Conservation (phyloP, 2,329 filamentous ascomycete genomes). For the Xylariaceae sp. region DNA sequence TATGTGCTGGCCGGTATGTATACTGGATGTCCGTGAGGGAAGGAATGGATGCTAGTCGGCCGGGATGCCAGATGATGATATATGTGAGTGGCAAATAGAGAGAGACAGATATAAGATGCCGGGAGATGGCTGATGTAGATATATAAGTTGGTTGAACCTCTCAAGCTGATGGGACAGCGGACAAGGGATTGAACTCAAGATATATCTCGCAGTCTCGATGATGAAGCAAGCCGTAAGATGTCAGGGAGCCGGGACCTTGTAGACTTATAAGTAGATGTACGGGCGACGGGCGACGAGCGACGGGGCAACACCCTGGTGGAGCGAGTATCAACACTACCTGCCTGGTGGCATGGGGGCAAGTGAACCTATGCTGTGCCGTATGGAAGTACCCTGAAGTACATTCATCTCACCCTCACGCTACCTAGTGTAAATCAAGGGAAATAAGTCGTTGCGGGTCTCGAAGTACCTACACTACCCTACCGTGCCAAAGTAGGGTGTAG, state of each 20-base stretch:
- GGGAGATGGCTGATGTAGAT: conserved; percentile 18
- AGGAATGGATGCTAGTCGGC: conserved; percentile 3
- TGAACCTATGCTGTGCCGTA: conserved; percentile 26
- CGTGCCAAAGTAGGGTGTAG: background rate
- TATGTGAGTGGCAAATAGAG: conserved; percentile 1
- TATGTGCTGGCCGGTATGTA: conserved; percentile 6
- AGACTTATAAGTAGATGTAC: conserved; percentile 27
- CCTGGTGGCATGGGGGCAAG: conserved; percentile 21
- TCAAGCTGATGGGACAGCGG: conserved; percentile 24
- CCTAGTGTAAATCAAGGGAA: conserved; percentile 18
- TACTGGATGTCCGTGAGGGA: background rate
- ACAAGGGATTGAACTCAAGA: conserved; percentile 25
- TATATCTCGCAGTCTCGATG: conserved; percentile 30
- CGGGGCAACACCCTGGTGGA: conserved; percentile 21
- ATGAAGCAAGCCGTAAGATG: conserved; percentile 20
- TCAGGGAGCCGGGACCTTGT: conserved; percentile 22
- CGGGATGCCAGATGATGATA: conserved; percentile 6
- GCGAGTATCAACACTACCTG: conserved; percentile 15
- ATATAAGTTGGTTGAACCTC: conserved; percentile 13
- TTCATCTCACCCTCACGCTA: conserved; percentile 10
- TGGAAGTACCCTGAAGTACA: conserved; percentile 13
- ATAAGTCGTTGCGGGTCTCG: conserved; percentile 9
- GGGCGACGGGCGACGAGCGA: conserved; percentile 14
- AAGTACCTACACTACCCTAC: background rate
- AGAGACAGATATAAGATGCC: conserved; percentile 9